Base-by-base conservation (phyloP, 75 land plant genomes). In the Selaginella moellendorffii region DNA sequence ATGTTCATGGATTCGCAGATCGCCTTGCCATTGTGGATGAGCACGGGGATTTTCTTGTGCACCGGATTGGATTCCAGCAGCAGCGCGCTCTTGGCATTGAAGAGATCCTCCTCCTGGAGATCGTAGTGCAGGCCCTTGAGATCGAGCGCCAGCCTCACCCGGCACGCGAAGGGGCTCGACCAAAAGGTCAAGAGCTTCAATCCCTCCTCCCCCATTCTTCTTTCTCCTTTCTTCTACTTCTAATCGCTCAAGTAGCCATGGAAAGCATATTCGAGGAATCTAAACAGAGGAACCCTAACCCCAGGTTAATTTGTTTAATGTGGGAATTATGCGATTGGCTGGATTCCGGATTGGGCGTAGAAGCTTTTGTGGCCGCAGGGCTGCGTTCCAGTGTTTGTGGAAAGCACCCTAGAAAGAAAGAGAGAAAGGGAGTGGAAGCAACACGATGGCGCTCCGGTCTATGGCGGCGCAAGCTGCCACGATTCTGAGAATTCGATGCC, bases 1-100 rank as follows among this genome's bases (percentile, higher is more conserved):
- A 56, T 56, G 19, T 21, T 56, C 59, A 56, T 21, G n/a, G 59
- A 56, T n/a, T 56, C 59, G 24, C 59, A 56, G 8, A 56, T 56
- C 5, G 59, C 23, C 19, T 56, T 56, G 9, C 24, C 59, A 56
- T 56, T 56, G 24, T 56, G 59, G 59, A 56, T 56, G 5, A 56
- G 59, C 21, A 56, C 59, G 5, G 59, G 59, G 24, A 56, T 24
- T 8, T 19, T 21, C 24, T 56, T 56, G n/a, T 56, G 21, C 10
- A 46, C 51, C 8, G 59, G 59, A 56, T 56, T 56, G 24, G 59
- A 56, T 8, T 8, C n/a, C 21, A 56, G 59, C 8, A 56, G 51
- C 5, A 56, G 59, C 59, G 5, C 23, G 21, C 23, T 21, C 59
- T 56, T 56, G 59, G 8, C n/a, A 21, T 21, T 21, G 59, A 25